These are phyloP conservation scores for Raffaelea ambrosiae DNA, from an alignment of 2,329 filamentous ascomycete genomes.

Conservation along the genomic window DNA sequence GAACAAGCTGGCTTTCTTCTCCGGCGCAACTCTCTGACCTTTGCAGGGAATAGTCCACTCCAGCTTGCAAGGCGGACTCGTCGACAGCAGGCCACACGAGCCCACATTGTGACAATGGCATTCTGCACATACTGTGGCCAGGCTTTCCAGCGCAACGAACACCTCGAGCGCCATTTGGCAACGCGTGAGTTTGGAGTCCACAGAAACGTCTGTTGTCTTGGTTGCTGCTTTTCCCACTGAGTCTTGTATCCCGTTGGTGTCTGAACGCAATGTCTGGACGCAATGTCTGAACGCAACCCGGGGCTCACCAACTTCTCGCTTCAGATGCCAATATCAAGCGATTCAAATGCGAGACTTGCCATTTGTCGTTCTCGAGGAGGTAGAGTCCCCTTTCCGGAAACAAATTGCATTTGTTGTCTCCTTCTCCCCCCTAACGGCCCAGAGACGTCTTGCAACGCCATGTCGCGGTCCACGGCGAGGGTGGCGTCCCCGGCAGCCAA, in stretches of 20 bases:
- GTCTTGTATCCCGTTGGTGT: not conserved
- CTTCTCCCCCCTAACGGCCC: not conserved
- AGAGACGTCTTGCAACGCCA: not conserved
- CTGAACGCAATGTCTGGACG: too few species aligned
- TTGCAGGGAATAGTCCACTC: too few species aligned
- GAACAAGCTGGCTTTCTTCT: too few species aligned
- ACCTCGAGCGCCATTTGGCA: not conserved
- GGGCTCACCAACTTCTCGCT: not conserved
- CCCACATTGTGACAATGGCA: too few species aligned
- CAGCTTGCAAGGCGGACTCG: too few species aligned
- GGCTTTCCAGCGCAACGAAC: not conserved
- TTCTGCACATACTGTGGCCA: conserved; percentile 1
- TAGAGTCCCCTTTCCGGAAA: not conserved
- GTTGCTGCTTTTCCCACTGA: not conserved
- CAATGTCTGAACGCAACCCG: too few species aligned
- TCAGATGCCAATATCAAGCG: not conserved
- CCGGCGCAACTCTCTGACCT: too few species aligned
- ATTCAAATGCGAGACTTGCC: not conserved
- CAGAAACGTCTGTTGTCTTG: not conserved
- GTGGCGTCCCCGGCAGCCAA: not conserved
- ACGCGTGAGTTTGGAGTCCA: conserved; percentile 1
- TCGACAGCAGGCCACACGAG: too few species aligned
- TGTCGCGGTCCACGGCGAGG: not conserved
- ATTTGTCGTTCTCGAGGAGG: not conserved
- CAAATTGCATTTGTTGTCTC: too few species aligned